Evolutionary conservation across 1,139 yeast species (phyloP).

Genomic region (Yamadazyma taylorii): DNA sequence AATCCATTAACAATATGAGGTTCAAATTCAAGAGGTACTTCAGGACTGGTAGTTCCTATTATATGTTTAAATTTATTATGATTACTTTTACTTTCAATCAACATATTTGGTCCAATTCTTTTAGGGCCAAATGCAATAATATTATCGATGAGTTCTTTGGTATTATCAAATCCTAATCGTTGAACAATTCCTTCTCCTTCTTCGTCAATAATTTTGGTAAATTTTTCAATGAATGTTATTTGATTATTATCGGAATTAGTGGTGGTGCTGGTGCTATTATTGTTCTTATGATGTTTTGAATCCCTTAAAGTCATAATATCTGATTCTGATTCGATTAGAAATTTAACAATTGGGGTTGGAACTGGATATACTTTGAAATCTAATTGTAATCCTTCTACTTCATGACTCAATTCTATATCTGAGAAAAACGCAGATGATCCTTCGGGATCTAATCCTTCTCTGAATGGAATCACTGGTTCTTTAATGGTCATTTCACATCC

Average conservation of each 20-base stretch:
- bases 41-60: slow-evolving; percentile 18
- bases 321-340: slow-evolving; percentile 49
- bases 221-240: slow-evolving; percentile 28
- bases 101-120: slow-evolving; percentile 71
- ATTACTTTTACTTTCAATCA: slow-evolving; percentile 53
- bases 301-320: slow-evolving; percentile 27
- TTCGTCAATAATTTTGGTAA: slow-evolving; percentile 30
- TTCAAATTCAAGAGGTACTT: slow-evolving; percentile 49
- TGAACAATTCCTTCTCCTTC: slow-evolving; percentile 13
- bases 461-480: slow-evolving; percentile 91
- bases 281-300: slow-evolving; percentile 10
- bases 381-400: slow-evolving; percentile 47
- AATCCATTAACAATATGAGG: slow-evolving; percentile 79
- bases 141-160: slow-evolving; percentile 36
- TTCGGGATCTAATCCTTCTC: slow-evolving; percentile 66
- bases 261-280: slow-evolving; percentile 4
- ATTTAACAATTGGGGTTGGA: slow-evolving; percentile 49
- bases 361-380: slow-evolving; percentile 59
- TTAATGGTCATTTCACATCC: slow-evolving; percentile 84
- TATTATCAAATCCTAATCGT: slow-evolving; percentile 17
- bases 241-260: slow-evolving; percentile 8
- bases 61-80: slow-evolving; percentile 33
- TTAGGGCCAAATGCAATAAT: slow-evolving; percentile 78
- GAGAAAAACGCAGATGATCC: slow-evolving; percentile 19
- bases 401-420: slow-evolving; percentile 25